A percentile compares a stretch with the other conserved stretches of the same genome.
phyloP scores from a whole-genome alignment of 176 grass and related monocot genomes.

The Poa pratensis region DNA sequence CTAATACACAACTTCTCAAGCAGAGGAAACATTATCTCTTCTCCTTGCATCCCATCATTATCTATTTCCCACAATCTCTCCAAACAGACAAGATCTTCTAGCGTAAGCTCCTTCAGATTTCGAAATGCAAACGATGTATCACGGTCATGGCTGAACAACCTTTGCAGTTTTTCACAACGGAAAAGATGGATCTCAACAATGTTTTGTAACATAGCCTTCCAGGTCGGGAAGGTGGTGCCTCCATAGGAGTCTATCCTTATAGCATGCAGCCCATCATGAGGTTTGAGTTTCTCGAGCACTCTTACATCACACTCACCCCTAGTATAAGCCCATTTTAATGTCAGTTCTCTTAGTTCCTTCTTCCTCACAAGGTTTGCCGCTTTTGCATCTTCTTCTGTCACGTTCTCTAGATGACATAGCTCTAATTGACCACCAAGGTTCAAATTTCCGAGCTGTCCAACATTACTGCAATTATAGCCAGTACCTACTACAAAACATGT shows the following conservation, averaged over 20 bases:
- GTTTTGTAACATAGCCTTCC: neutral
- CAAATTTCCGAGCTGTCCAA: neutral
- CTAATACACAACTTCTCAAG: neutral
- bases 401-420: neutral
- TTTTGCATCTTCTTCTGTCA: neutral
- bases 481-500: constrained; percentile 10
- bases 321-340: neutral
- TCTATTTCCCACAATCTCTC: neutral
- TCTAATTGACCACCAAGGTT: constrained; percentile 29
- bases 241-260: neutral
- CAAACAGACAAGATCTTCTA: accelerated
- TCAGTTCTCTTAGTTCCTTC: neutral
- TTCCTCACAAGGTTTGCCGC: neutral
- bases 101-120: neutral
- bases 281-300: neutral
- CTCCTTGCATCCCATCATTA: neutral
- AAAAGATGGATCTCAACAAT: neutral
- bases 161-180: neutral
- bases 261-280: neutral
- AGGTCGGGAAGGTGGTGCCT: neutral
- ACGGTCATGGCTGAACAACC: neutral
- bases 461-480: neutral
- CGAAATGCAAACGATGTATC: neutral
- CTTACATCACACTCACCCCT: neutral
- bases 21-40: neutral